Evolutionary conservation across 306 rosid genomes (phyloP).

Genomic region (Sechiopsis laciniata): DNA sequence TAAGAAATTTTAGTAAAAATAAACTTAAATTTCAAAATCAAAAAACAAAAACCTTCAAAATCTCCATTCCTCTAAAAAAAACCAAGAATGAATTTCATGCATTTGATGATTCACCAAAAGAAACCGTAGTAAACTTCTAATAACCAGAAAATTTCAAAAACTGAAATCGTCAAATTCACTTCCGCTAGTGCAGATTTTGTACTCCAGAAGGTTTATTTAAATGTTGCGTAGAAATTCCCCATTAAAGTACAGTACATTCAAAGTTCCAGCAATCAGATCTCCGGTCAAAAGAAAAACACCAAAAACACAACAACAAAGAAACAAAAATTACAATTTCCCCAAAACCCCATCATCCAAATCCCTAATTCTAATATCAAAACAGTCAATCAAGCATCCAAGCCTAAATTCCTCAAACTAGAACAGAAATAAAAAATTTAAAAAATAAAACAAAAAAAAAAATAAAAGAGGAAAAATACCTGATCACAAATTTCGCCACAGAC

Average conservation of each 20-base stretch:
- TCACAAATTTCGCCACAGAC: slow-evolving; percentile 90
- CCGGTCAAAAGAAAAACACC: neutral
- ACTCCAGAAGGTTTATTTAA: neutral
- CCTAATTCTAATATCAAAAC: slow-evolving; percentile 8
- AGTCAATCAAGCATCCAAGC: neutral
- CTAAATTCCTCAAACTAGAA: neutral
- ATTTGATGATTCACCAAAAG: too few relatives aligned
- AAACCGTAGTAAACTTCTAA: too few relatives aligned
- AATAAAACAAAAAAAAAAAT: too few relatives aligned
- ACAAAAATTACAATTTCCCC: neutral
- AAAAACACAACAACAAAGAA: neutral
- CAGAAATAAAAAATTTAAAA: too few relatives aligned
- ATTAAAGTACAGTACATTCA: too few relatives aligned
- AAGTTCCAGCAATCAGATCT: neutral
- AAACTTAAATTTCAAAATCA: too few relatives aligned
- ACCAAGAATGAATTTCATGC: neutral
- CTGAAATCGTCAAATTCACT: neutral
- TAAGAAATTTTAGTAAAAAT: too few relatives aligned
- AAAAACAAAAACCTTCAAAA: too few relatives aligned
- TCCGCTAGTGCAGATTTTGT: neutral
- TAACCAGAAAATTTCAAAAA: neutral
- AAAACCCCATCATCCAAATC: neutral
- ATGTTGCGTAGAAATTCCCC: neutral
- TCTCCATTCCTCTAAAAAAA: neutral
- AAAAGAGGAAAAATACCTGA: slow-evolving; percentile 44